These are phyloP conservation scores for Colletotrichum horii DNA, from an alignment of 2,329 filamentous ascomycete species.

Conservation along the genomic window DNA sequence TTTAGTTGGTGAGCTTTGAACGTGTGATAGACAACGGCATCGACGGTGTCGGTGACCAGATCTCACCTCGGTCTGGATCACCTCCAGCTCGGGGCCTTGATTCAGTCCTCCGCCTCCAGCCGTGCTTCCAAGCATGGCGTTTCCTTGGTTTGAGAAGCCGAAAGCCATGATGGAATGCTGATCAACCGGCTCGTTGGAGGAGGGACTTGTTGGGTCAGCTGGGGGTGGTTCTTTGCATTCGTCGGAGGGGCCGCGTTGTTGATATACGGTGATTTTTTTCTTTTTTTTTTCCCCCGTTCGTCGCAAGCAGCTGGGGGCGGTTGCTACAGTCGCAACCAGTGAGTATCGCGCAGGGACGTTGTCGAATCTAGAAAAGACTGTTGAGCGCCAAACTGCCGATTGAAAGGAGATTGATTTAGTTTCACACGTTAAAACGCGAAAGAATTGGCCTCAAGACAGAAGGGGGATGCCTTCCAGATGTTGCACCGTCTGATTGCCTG, in stretches of 20 bases:
- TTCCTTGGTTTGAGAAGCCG: constrained; percentile 54
- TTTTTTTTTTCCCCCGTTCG: background rate
- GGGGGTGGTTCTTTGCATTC: constrained; percentile 26
- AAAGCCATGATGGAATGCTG: constrained; percentile 65
- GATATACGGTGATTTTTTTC: background rate
- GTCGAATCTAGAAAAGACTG: background rate
- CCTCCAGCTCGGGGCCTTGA: constrained; percentile 70
- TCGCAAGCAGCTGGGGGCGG: background rate
- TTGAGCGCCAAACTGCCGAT: background rate
- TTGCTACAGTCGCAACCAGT: constrained; percentile 9
- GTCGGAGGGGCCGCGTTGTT: constrained; percentile 5
- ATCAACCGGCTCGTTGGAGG: constrained; percentile 33
- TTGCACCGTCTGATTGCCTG: constrained; percentile 4
- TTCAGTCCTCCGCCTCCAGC: constrained; percentile 41
- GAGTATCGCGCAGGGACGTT: background rate
- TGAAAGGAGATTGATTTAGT: background rate
- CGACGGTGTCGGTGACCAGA: constrained; percentile 22
- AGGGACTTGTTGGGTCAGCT: constrained; percentile 31
- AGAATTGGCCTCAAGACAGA: background rate
- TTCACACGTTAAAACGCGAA: background rate
- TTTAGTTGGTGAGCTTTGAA: constrained; percentile 23
- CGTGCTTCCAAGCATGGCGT: constrained; percentile 45
- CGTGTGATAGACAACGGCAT: constrained; percentile 3
- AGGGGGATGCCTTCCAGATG: background rate
- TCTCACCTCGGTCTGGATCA: constrained; percentile 82